Percentiles rank a stretch among this genome's conserved stretches.
Evolutionary conservation across 2,329 filamentous ascomycete genomes (phyloP).

Genomic region (Sporothrix euskadiensis): DNA sequence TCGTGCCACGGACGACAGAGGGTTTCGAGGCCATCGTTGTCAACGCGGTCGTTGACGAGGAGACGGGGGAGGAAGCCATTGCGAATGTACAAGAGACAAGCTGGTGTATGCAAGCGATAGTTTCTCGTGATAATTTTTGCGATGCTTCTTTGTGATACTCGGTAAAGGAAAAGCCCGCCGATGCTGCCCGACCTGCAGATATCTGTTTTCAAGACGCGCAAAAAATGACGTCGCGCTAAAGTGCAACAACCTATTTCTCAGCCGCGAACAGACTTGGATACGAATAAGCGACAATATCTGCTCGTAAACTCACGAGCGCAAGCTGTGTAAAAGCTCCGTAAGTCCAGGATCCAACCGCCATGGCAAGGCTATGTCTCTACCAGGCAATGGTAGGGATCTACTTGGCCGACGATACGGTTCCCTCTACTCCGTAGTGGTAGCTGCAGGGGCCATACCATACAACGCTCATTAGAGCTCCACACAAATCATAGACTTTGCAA

Average conservation of each 20-base stretch:
- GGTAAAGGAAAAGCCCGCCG: background rate
- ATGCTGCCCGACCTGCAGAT: background rate
- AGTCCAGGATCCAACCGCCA: background rate
- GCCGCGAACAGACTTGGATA: no score
- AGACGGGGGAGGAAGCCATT: background rate
- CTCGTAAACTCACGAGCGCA: background rate
- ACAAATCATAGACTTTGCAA: background rate
- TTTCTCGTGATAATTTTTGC: background rate
- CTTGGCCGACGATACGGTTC: background rate
- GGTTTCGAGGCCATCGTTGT: background rate
- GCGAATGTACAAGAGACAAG: background rate
- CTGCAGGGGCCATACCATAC: background rate
- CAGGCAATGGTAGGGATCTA: background rate
- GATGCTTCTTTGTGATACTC: background rate
- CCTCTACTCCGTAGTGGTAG: background rate
- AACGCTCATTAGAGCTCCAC: background rate
- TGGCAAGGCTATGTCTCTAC: background rate
- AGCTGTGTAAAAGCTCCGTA: background rate
- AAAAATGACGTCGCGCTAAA: background rate
- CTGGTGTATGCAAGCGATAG: background rate
- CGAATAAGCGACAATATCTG: background rate
- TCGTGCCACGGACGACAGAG: background rate
- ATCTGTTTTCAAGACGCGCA: background rate
- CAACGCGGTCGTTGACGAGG: background rate
- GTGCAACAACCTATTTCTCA: background rate